phyloP scores from a whole-genome alignment of 2,329 filamentous ascomycete genomes.

The Berkeleyomyces rouxiae region DNA sequence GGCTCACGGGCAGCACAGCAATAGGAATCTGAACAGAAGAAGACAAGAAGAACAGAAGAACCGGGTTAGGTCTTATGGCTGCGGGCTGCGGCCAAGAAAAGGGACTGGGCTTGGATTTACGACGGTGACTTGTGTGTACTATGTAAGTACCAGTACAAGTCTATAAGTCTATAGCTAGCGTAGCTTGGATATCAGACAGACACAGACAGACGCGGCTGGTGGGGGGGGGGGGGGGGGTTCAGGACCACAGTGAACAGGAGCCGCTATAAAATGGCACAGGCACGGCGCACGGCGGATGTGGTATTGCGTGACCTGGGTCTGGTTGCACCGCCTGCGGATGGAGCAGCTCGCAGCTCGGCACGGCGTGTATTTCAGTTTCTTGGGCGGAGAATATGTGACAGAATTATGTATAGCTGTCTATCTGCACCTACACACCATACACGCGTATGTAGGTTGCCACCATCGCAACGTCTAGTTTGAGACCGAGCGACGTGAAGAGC shows the following conservation, averaged over 20 bases:
- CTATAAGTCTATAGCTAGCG: neutral
- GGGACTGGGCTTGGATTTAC: too few relatives aligned
- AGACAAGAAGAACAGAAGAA: neutral
- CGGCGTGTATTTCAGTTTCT: neutral
- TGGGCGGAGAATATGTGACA: neutral
- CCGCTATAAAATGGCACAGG: neutral
- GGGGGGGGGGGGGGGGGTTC: neutral
- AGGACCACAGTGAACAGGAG: neutral
- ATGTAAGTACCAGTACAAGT: neutral
- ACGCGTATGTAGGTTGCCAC: too few relatives aligned
- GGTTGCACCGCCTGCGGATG: neutral
- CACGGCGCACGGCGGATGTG: neutral
- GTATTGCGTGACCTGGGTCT: neutral
- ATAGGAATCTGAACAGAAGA: neutral
- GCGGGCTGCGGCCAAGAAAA: neutral
- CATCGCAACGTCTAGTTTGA: too few relatives aligned
- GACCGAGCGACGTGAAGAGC: too few relatives aligned
- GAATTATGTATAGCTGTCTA: neutral
- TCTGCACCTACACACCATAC: neutral
- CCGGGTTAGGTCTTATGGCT: neutral
- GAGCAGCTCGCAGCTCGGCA: neutral
- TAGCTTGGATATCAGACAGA: too few relatives aligned
- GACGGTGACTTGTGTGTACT: neutral
- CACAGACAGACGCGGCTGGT: too few relatives aligned
- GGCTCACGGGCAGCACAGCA: neutral